Evolutionary conservation across 2,329 filamentous ascomycete species (phyloP), one percentile per base, ranked within the genome.

Genomic region (Aspergillus chevalieri): DNA sequence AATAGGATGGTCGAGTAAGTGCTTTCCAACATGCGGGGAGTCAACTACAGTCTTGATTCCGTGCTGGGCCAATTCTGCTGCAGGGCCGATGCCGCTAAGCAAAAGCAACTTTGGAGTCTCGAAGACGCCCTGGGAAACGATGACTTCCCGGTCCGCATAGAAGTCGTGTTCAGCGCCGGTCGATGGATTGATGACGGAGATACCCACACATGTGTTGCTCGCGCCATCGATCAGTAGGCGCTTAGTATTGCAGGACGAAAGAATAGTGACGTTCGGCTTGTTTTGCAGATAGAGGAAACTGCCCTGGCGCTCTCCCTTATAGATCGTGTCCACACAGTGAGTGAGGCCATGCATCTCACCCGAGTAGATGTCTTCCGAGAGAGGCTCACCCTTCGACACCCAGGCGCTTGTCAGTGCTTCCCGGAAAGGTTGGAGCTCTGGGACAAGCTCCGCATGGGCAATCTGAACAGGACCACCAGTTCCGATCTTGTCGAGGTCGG

Each of bases 361-460:
- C 47, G 77, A 72, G 56, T 78, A 81, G 38, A 84, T 76, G 46
- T 83, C 74, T 10, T 82, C 76, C 0, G 71, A 77, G 2, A 81
- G 47, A 0, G 63, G 58, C 46, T 79, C 66, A 12, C 79, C 80
- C 47, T 74, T 78, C 34, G 72, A 77, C 2, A 71, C 65, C 80
- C 79, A 83, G 0, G 79, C 80, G 42, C 73, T 64, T 8, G 67
- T 73, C 6, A 47, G 80, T 52, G 9, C 58, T 6, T 69, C 64
- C 9, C 68, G 65, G 55, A 83, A 83, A 0, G 69, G 70, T 21
- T 72, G 56, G 48, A 79, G 68, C 58, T 83, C 80, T 0, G 74
- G 72, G 2, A 83, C 57, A 0, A 83, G 69, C 14, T 80, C 74
- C 0, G 80, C 70, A 54, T 82, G 79, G 0, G 78, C 66, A 44